A percentile compares a stretch with the other conserved stretches of the same genome.
These are phyloP conservation scores for Chimonanthus praecox DNA, from an alignment of 164 flowering plant genomes.

Conservation along the genomic window DNA sequence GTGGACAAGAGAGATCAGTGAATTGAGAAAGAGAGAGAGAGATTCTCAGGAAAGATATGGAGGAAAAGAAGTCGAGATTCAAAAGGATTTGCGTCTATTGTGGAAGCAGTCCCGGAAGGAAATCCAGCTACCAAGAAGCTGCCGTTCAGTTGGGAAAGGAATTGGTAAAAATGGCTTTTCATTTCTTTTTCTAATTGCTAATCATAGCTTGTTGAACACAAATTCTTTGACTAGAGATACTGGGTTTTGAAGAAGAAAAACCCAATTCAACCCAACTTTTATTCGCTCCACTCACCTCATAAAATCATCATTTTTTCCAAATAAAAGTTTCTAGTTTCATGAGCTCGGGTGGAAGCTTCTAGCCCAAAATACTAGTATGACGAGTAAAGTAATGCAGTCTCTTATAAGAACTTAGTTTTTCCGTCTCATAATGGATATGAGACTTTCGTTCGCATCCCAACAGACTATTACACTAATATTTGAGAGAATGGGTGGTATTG, in stretches of 20 bases:
- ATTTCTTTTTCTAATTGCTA: background rate
- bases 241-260: background rate
- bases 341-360: too few species aligned
- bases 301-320: too few species aligned
- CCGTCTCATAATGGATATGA: too few species aligned
- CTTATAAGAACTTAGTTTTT: too few species aligned
- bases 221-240: background rate
- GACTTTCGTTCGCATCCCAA: too few species aligned
- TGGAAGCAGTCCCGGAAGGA: slow-evolving; percentile 85
- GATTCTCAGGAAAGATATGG: slow-evolving; percentile 21
- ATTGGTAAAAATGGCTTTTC: slow-evolving; percentile 42
- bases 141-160: slow-evolving; percentile 73
- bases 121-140: slow-evolving; percentile 74
- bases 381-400: too few species aligned
- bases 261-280: background rate
- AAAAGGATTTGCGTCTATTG: slow-evolving; percentile 82
- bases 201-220: background rate
- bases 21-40: slow-evolving; percentile 4
- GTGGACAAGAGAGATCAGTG: background rate
- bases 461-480: too few species aligned
- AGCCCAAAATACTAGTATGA: too few species aligned
- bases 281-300: background rate
- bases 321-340: too few species aligned
- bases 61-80: slow-evolving; percentile 52
- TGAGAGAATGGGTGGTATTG: too few species aligned